These are phyloP conservation scores for Candida pseudocylindracea DNA, from an alignment of 1,139 yeast species.

Conservation along the genomic window DNA sequence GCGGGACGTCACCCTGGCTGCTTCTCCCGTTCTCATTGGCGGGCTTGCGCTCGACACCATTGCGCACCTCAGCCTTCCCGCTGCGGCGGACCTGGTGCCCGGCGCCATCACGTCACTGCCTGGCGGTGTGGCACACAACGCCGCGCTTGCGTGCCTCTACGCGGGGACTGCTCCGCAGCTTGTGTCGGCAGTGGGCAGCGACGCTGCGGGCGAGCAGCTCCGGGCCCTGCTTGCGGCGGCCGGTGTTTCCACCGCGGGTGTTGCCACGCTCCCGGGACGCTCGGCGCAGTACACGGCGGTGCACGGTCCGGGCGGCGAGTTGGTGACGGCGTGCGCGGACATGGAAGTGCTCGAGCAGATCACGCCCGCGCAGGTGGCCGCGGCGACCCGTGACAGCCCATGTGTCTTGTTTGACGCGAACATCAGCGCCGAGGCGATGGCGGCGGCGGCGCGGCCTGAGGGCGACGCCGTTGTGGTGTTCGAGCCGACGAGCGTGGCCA, in stretches of 20 bases:
- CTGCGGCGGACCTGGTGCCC: conserved; percentile 50
- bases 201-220: conserved; percentile 25
- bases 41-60: conserved; percentile 61
- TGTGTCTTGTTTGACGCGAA: conserved; percentile 50
- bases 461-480: conserved; percentile 13
- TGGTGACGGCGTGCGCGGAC: conserved; percentile 65
- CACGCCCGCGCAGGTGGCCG: conserved; percentile 15
- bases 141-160: conserved; percentile 29
- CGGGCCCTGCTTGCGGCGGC: conserved; percentile 7
- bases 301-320: conserved; percentile 37
- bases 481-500: conserved; percentile 45
- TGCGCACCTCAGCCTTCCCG: conserved; percentile 10
- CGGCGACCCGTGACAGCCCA: conserved; percentile 10
- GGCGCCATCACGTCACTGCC: conserved; percentile 32
- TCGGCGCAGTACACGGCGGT: conserved; percentile 57
- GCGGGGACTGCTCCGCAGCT: conserved; percentile 2
- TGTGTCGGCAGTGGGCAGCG: conserved; percentile 39
- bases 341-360: conserved; percentile 40
- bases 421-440: conserved; percentile 20
- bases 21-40: conserved; percentile 30
- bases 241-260: conserved; percentile 17
- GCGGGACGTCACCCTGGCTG: too few relatives aligned
- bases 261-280: conserved; percentile 7
- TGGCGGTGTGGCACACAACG: conserved; percentile 78
- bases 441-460: conserved; percentile 11